Evolutionary conservation across 768 basidiomycete genomes (phyloP).

Genomic region (Pseudohyphozyma bogoriensis): DNA sequence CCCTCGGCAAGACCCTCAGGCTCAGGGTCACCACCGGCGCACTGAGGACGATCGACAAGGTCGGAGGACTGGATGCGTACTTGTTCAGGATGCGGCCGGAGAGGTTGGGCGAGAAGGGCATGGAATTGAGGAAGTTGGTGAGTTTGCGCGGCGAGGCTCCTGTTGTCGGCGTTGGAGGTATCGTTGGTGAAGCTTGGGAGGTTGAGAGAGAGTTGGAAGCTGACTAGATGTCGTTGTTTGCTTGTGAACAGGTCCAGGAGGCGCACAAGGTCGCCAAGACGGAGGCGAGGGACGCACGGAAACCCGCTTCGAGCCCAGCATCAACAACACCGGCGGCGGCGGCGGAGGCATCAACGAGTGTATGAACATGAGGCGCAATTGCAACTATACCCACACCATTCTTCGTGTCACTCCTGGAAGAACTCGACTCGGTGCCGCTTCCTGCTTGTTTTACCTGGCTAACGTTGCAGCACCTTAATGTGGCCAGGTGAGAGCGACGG

Average conservation of each 20-base stretch:
- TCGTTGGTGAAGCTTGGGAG: not conserved
- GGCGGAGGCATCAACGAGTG: no score
- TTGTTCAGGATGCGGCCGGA: conserved; percentile 40
- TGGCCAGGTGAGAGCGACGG: no score
- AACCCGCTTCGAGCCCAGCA: no score
- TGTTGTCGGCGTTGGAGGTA: not conserved
- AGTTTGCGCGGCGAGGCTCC: not conserved
- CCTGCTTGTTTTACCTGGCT: no score
- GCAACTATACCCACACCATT: no score
- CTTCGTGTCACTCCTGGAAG: no score
- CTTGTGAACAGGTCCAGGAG: not conserved
- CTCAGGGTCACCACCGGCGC: conserved; percentile 68
- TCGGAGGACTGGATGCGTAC: conserved; percentile 65
- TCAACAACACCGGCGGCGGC: not conserved
- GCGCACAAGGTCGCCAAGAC: conserved; percentile 17
- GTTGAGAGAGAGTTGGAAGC: no score
- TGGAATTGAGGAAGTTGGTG: conserved; percentile 22
- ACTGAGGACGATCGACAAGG: conserved; percentile 74
- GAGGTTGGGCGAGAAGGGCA: conserved; percentile 21
- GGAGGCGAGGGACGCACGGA: conserved; percentile 6
- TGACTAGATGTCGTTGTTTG: no score
- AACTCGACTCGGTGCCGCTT: no score
- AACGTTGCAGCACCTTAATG: no score
- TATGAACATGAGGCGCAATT: no score
- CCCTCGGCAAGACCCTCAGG: conserved; percentile 50